Evolutionary conservation across 1,139 yeast species (phyloP), one percentile per base, ranked within the genome.

Genomic region (Protomyces lactucae-debilis): DNA sequence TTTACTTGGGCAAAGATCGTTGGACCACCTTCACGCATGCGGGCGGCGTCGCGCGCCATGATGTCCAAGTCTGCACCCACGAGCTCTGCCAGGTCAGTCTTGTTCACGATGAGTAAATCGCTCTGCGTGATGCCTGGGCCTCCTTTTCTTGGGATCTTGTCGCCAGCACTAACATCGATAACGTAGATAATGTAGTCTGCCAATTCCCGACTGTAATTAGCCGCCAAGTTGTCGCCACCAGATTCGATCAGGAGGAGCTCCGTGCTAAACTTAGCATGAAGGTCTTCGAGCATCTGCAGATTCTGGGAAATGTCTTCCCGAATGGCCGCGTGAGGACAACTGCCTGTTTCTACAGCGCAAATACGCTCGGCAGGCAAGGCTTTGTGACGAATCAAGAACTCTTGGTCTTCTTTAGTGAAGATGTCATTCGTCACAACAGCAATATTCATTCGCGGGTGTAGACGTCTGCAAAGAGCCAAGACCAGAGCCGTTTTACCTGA

Each of bases 321-420:
- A 16, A 65, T 65, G 8, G 67, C 67, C 3, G 67, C 67, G 37
- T 65, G 67, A n/a, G 67, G 67, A 54, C 67, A 65, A 10, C 67
- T 64, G 35, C 67, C 67, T 9, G 67, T 65, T 55, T 65, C 67
- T 37, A 65, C 64, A 52, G 67, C 67, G 6, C 66, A 45, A 32
- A 65, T 65, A 25, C 67, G 52, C 37, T 65, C 66, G 25, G 43
- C 57, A 3, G 64, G 64, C 14, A 65, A 35, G 16, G 67, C 67
- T 40, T 65, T 39, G 61, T 65, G 36, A 12, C 67, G 52, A n/a
- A 65, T 64, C 55, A 65, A 46, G 37, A 65, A 65, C 23, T 65
- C 66, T 37, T 63, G 66, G 16, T 65, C 67, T 54, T 65, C 67
- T 3, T 64, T 55, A 2, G 67, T 65, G 55, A 64, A 65, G 18